Evolutionary conservation across 352 stramenopile species (phyloP), one percentile per base, ranked within the genome.

Genomic region (Thraustotheca clavata): DNA sequence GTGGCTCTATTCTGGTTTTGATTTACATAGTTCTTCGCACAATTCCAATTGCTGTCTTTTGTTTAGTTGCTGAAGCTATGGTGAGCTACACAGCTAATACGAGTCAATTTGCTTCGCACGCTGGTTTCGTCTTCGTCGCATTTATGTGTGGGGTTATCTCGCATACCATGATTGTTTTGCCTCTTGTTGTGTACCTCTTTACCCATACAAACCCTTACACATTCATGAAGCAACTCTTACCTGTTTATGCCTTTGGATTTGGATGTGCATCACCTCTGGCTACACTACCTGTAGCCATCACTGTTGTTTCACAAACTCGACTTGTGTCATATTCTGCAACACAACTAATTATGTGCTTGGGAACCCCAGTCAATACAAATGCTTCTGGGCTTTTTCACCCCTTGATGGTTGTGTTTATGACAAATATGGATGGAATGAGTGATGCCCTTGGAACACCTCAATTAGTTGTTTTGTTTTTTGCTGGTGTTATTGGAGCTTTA

Each of bases 201-300:
- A 61, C 71, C 2, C 49, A 59, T 9, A 46, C 22, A 26, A 78
- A 78, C 59, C 68, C 67, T 40, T 78, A 71, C 66, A 34, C 4
- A 50, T 78, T 62, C 62, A 52, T 77, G n/a, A 36, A 43, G 11
- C 24, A 75, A 47, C 86, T 91, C 77, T 38, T 83, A 0, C 78
- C 82, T 22, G 78, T 74, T 2, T 72, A 76, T 5, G 76, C 76
- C 40, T 78, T 80, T 46, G 72, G 68, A 4, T 73, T 78, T 31
- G 70, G 70, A 18, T 68, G 59, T 26, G 49, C 74, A 6, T 78
- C 71, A 18, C 78, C 72, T 14, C 76, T 77, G 59, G 71, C 71
- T 12, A 77, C 73, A 31, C 65, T 80, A 24, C 73, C 73, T 4
- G 60, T 80, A 5, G 60, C 67, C 12, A 76, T 77, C 46, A 59